These are phyloP conservation scores for Ophiosphaerella korrae DNA, from an alignment of 2,329 filamentous ascomycete species.

Conservation along the genomic window DNA sequence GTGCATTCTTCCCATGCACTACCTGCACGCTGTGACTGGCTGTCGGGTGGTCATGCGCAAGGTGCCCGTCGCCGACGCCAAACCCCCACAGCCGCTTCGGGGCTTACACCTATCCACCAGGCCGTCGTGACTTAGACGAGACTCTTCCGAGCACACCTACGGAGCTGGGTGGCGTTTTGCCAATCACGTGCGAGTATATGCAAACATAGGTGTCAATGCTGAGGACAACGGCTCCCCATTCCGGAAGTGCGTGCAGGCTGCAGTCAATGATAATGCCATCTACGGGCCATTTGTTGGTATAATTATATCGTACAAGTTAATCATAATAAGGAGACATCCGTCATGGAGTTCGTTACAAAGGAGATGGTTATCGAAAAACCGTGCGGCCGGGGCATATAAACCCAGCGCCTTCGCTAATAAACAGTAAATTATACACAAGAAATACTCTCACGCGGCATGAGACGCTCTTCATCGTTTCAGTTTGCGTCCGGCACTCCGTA, in stretches of 20 bases:
- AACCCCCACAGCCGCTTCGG: constrained; percentile 9
- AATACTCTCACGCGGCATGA: constrained; percentile 1
- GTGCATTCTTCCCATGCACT: constrained; percentile 3
- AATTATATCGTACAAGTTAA: neutral
- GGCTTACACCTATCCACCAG: constrained; percentile 3
- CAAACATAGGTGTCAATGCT: no score
- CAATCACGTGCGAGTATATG: no score
- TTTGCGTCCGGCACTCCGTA: constrained; percentile 17
- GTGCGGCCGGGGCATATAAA: neutral
- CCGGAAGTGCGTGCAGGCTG: no score
- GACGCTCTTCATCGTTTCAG: constrained; percentile 4
- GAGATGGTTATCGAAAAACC: constrained; percentile 8
- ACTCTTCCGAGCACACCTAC: neutral
- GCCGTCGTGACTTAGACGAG: constrained; percentile 6
- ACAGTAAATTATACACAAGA: constrained; percentile 4
- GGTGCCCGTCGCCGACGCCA: neutral
- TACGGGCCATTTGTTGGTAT: neutral
- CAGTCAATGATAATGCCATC: no score
- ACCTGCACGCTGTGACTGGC: constrained; percentile 21
- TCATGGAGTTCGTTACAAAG: constrained; percentile 15
- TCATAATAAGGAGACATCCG: neutral
- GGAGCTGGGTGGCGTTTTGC: no score
- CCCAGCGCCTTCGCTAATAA: constrained; percentile 26
- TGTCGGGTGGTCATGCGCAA: constrained; percentile 18
- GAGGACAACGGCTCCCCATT: neutral